Percentiles rank a stretch among this genome's conserved stretches.
These are phyloP conservation scores for Kwoniella shandongensis DNA, from an alignment of 768 basidiomycete genomes.

Conservation along the genomic window DNA sequence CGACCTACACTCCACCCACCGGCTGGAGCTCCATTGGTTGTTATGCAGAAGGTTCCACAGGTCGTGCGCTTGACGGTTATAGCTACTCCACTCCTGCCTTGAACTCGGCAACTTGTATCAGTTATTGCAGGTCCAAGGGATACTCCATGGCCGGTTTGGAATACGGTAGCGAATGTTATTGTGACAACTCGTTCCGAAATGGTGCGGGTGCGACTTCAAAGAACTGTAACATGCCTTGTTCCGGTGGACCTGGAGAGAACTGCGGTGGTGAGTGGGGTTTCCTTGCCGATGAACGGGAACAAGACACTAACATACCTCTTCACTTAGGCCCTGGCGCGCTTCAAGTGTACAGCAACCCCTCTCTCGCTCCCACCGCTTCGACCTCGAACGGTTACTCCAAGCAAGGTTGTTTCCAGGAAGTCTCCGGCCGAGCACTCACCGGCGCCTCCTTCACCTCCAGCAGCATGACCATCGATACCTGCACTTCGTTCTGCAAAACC, in stretches of 20 bases:
- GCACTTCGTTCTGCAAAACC: slow-evolving; percentile 22
- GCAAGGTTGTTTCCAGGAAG: slow-evolving; percentile 23
- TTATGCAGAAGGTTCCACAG: slow-evolving; percentile 14
- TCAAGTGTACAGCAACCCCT: slow-evolving; percentile 26
- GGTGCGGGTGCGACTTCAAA: slow-evolving; percentile 20
- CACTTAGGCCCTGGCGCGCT: slow-evolving; percentile 10
- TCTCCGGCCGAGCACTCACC: slow-evolving; percentile 24
- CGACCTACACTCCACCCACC: slow-evolving; percentile 22
- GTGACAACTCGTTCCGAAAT: slow-evolving; percentile 26
- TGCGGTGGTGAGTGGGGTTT: slow-evolving; percentile 25
- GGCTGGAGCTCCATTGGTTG: slow-evolving; percentile 23
- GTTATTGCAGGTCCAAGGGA: slow-evolving; percentile 22
- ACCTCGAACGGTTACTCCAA: slow-evolving; percentile 19
- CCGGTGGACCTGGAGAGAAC: slow-evolving; percentile 17
- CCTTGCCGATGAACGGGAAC: background rate
- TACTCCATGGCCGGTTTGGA: slow-evolving; percentile 29
- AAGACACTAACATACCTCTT: background rate
- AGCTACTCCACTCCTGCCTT: slow-evolving; percentile 11
- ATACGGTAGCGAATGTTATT: slow-evolving; percentile 30
- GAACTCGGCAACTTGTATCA: slow-evolving; percentile 22
- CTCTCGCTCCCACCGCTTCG: slow-evolving; percentile 9
- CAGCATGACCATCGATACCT: slow-evolving; percentile 27
- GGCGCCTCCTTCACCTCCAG: slow-evolving; percentile 11
- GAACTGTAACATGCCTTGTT: slow-evolving; percentile 27
- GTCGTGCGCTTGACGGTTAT: slow-evolving; percentile 21